Evolutionary conservation across 345 rosid genomes (phyloP).

Genomic region (Corchorus capsularis): DNA sequence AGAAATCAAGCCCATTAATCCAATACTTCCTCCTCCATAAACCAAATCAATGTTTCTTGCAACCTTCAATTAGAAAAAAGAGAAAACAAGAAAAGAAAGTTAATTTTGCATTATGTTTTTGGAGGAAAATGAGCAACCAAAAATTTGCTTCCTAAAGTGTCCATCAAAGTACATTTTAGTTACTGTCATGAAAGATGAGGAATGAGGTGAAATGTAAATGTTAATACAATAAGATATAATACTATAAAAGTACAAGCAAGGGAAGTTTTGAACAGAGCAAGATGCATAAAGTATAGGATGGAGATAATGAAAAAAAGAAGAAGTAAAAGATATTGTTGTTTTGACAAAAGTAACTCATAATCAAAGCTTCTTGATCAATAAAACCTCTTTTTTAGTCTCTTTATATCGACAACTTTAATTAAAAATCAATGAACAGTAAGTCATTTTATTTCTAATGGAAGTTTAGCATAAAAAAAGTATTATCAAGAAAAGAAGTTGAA

Average conservation of each 20-base stretch:
- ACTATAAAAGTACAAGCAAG: neutral
- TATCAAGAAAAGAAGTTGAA: neutral
- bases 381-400: neutral
- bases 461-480: neutral
- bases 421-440: neutral
- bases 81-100: neutral
- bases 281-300: neutral
- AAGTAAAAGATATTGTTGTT: neutral
- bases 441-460: neutral
- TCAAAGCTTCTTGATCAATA: neutral
- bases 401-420: neutral
- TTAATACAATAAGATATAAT: too few species aligned
- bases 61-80: constrained; percentile 45
- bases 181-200: neutral
- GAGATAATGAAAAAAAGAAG: neutral
- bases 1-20: constrained; percentile 89
- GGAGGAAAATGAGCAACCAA: neutral
- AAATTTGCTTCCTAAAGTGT: neutral
- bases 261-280: neutral
- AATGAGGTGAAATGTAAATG: neutral
- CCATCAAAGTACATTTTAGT: neutral
- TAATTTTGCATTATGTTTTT: neutral
- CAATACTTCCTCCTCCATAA: constrained; percentile 96
- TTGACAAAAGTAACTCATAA: neutral
- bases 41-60: constrained; percentile 85